Base-by-base conservation (phyloP, 2,329 filamentous ascomycete species). In the Ophiostoma piceae region DNA sequence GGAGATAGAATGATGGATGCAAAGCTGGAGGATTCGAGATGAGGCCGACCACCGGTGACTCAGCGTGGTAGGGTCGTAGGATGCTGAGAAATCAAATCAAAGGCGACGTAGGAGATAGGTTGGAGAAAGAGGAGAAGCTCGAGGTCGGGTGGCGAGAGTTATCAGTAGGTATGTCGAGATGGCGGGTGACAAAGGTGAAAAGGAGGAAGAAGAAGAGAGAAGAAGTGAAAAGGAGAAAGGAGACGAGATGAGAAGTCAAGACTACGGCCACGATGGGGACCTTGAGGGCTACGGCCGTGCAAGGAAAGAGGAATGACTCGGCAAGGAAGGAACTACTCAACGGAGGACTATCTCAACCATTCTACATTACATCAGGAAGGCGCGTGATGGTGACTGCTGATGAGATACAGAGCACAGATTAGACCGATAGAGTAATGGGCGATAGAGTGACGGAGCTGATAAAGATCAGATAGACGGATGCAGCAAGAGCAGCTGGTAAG, bases 391-490 rank as follows among this genome's bases (percentile, higher is more conserved):
- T 6, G 22, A 62, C n/a, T 62, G 57, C 26, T 26, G n/a, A 26
- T 62, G 26, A 35, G 35, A 35, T 35, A 35, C 35, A 35, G 14
- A 43, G 14, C 41, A 43, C 39, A 41, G 39, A 41, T 41, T 35
- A 14, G 39, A 41, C 11, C 12, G 12, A 14, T 14, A 41, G 11
- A 41, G 39, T 41, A 9, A 41, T 41, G 35, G 26, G 26, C 37
- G 41, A 43, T 43, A 54, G 47, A 22, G 47, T 22, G 47, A 54
- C 47, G 47, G 19, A 12, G 51, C n/a, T 57, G 51, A 57, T 57
- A 57, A 26, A 57, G 51, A 22, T 57, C 51, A 26, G 51, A 62
- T 32, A 35, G 22, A 62, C 57, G 57, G 57, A 62, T 62, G 57
- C 57, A 62, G 22, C 54, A 60, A 60, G 26, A 32, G 26, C 26